Conservation (phyloP, 306 rosid species). For the Urtica urens region DNA sequence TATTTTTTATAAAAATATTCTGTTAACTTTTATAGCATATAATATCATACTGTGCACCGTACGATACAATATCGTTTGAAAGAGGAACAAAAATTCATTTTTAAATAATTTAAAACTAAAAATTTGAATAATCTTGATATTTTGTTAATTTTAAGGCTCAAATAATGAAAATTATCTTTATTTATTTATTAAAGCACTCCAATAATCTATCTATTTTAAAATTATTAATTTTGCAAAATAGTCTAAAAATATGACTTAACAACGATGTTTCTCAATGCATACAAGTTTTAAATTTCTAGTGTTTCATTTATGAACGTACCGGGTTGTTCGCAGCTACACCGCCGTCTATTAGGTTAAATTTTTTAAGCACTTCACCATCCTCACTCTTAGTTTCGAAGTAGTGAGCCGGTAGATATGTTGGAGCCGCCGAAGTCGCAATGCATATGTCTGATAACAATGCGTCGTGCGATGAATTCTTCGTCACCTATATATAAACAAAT, state of each 20-base stretch:
- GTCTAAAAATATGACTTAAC: not conserved
- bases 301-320: constrained; percentile 1
- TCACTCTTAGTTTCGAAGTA: constrained; percentile 7
- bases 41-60: too few relatives aligned
- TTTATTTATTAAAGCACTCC: too few relatives aligned
- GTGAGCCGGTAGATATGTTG: constrained; percentile 22
- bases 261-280: not conserved
- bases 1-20: too few relatives aligned
- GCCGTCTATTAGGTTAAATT: constrained; percentile 28
- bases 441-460: constrained; percentile 23
- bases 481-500: not conserved
- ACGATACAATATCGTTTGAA: too few relatives aligned
- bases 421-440: constrained; percentile 27
- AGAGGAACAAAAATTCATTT: too few relatives aligned
- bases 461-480: constrained; percentile 1
- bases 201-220: too few relatives aligned
- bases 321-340: constrained; percentile 26
- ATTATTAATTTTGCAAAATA: too few relatives aligned
- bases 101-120: too few relatives aligned
- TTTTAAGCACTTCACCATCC: not conserved
- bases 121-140: too few relatives aligned
- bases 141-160: too few relatives aligned
- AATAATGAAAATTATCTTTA: too few relatives aligned
- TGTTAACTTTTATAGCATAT: too few relatives aligned
- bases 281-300: not conserved